Evolutionary conservation across 805 yeast genomes (phyloP).

Genomic region (Sugiyamaella mastotermitis): DNA sequence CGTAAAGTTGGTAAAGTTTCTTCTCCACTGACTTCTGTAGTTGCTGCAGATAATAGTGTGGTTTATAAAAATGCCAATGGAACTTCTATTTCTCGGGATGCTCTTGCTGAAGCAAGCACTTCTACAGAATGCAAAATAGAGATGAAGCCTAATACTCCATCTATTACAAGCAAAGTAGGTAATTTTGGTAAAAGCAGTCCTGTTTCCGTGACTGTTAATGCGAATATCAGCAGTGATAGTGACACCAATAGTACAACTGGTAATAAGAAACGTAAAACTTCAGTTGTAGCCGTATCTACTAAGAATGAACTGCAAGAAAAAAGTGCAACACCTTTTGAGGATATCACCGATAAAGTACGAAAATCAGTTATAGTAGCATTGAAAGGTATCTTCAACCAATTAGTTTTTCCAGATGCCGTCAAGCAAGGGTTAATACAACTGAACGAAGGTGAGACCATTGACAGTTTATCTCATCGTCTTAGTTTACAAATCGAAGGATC

Average conservation of each 20-base stretch:
- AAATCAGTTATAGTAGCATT: constrained; percentile 49
- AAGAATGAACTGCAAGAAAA: neutral
- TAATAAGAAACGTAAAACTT: neutral
- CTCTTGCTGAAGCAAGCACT: too few species aligned
- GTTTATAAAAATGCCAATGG: too few species aligned
- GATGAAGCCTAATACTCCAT: too few species aligned
- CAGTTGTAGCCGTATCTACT: neutral
- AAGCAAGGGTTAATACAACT: neutral
- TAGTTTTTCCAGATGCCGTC: constrained; percentile 32
- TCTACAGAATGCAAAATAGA: neutral
- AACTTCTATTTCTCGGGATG: too few species aligned
- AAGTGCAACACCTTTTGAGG: constrained; percentile 7
- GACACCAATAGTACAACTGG: too few species aligned
- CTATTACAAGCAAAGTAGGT: too few species aligned
- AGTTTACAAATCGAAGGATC: constrained; percentile 48
- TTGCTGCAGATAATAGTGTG: too few species aligned
- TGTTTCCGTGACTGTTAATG: too few species aligned
- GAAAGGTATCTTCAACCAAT: constrained; percentile 36
- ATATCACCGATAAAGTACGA: constrained; percentile 30
- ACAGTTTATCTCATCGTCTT: constrained; percentile 38
- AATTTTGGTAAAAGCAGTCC: too few species aligned
- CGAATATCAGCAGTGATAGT: too few species aligned
- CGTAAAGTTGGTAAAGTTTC: too few species aligned
- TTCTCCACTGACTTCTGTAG: neutral
- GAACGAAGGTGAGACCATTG: constrained; percentile 20